These are phyloP conservation scores for Escovopsis sp. DNA, from an alignment of 2,329 filamentous ascomycete genomes.

Conservation along the genomic window DNA sequence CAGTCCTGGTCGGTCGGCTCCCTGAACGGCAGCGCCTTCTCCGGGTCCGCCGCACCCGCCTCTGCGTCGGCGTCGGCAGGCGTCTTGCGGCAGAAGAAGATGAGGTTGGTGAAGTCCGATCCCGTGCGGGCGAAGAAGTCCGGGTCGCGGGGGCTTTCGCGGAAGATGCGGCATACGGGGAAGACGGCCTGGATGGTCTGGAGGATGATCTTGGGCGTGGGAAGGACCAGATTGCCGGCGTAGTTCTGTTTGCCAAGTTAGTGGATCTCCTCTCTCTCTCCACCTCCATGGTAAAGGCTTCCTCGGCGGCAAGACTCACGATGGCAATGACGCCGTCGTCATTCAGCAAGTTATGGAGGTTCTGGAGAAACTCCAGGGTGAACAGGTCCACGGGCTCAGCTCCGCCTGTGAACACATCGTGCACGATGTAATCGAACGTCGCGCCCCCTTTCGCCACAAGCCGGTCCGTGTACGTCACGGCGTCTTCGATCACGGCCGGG, in stretches of 20 bases:
- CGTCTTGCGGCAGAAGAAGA: constrained; percentile 77
- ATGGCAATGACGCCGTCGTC: constrained; percentile 77
- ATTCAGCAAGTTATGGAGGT: constrained; percentile 56
- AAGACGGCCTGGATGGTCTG: constrained; percentile 74
- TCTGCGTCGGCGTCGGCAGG: constrained; percentile 3
- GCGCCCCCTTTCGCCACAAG: constrained; percentile 27
- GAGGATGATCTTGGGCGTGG: constrained; percentile 63
- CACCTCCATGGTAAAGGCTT: too few relatives aligned
- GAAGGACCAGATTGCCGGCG: constrained; percentile 70
- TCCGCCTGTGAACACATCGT: constrained; percentile 95
- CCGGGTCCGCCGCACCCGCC: too few relatives aligned
- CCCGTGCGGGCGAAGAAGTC: constrained; percentile 31
- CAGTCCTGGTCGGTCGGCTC: constrained; percentile 49
- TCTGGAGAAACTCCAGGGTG: constrained; percentile 66
- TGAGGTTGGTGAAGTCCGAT: constrained; percentile 84
- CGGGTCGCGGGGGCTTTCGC: constrained; percentile 49
- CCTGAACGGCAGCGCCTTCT: constrained; percentile 47
- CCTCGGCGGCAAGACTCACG: constrained; percentile 37
- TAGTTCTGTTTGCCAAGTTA: constrained; percentile 53
- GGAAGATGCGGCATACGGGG: constrained; percentile 80
- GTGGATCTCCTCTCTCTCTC: background rate
- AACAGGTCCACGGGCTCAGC: constrained; percentile 84
- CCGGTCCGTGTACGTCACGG: constrained; percentile 49
- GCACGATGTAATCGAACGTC: constrained; percentile 81
- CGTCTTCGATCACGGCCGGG: constrained; percentile 68